A percentile compares a stretch with the other conserved stretches of the same genome.
phyloP scores from a whole-genome alignment of 805 yeast species.

The Starmera pachycereana region DNA sequence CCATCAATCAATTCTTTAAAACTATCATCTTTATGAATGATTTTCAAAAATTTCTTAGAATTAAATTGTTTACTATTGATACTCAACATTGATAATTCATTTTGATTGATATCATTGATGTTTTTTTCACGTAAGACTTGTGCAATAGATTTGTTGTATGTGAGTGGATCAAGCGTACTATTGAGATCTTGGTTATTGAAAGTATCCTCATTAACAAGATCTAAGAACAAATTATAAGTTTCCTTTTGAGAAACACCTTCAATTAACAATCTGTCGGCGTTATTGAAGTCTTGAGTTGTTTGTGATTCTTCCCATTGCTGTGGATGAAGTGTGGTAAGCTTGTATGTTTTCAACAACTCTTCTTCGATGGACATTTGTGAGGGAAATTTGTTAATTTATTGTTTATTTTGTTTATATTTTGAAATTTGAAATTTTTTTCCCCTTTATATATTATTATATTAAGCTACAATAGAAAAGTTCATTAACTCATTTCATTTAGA shows the following conservation, averaged over 20 bases:
- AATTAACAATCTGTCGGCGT: background rate
- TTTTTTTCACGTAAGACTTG: slow-evolving; percentile 30
- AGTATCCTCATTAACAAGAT: slow-evolving; percentile 16
- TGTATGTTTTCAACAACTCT: slow-evolving; percentile 28
- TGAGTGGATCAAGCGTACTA: slow-evolving; percentile 47
- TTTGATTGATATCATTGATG: slow-evolving; percentile 23
- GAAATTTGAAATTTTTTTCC: too few species aligned
- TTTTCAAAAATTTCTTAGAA: slow-evolving; percentile 42
- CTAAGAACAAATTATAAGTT: slow-evolving; percentile 7
- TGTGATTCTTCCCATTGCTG: slow-evolving; percentile 21
- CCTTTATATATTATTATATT: too few species aligned
- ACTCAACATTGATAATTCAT: slow-evolving; percentile 32
- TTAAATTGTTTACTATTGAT: slow-evolving; percentile 50
- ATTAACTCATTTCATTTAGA: too few species aligned
- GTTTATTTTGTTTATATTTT: background rate
- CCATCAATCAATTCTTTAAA: slow-evolving; percentile 38
- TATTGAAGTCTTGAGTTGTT: background rate
- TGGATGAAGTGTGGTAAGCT: slow-evolving; percentile 33
- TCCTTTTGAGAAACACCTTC: slow-evolving; percentile 4
- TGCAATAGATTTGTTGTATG: slow-evolving; percentile 36
- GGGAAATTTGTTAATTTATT: background rate
- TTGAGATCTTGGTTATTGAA: slow-evolving; percentile 14
- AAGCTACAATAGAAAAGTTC: too few species aligned
- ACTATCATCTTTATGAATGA: slow-evolving; percentile 45
- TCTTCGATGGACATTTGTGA: slow-evolving; percentile 11